phyloP scores from a whole-genome alignment of 805 yeast species.

The Lipomyces oligophaga region DNA sequence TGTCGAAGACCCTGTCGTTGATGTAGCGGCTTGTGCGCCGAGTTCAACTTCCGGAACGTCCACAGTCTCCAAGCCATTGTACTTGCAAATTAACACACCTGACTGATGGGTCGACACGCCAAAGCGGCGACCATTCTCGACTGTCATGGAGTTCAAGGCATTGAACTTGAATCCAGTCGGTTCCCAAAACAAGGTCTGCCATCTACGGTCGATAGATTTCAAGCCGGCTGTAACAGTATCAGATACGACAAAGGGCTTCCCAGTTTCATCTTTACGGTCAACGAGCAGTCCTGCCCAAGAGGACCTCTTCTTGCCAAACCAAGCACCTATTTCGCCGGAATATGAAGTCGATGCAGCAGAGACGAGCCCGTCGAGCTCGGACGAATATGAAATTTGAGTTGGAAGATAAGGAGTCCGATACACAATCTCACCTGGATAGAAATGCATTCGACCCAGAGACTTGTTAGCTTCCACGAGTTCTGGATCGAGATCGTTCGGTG shows the following conservation, averaged over 20 bases:
- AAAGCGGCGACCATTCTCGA: conserved; percentile 27
- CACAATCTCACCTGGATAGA: conserved; percentile 26
- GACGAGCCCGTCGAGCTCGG: conserved; percentile 24
- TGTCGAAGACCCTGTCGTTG: not conserved
- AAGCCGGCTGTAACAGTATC: conserved; percentile 21
- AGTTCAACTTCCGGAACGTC: conserved; percentile 14
- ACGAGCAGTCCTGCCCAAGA: conserved; percentile 28
- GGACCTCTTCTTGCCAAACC: conserved; percentile 20
- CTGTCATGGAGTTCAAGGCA: conserved; percentile 19
- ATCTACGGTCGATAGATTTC: conserved; percentile 16
- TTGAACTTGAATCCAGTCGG: conserved; percentile 19
- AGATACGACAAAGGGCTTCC: conserved; percentile 21
- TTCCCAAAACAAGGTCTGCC: conserved; percentile 28
- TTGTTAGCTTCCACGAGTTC: conserved; percentile 21
- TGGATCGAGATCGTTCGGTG: conserved; percentile 20
- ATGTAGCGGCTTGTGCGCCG: not conserved
- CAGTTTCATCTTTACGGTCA: conserved; percentile 12
- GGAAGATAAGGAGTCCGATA: conserved; percentile 28
- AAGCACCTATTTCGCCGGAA: conserved; percentile 22
- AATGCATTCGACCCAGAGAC: conserved; percentile 24
- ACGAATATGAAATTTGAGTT: conserved; percentile 21
- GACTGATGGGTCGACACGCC: conserved; percentile 25
- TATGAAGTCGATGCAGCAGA: conserved; percentile 12
- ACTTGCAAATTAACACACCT: conserved; percentile 24
- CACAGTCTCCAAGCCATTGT: conserved; percentile 26